Base-by-base conservation (phyloP, 768 basidiomycete species). In the Leucocoprinus birnbaumii region DNA sequence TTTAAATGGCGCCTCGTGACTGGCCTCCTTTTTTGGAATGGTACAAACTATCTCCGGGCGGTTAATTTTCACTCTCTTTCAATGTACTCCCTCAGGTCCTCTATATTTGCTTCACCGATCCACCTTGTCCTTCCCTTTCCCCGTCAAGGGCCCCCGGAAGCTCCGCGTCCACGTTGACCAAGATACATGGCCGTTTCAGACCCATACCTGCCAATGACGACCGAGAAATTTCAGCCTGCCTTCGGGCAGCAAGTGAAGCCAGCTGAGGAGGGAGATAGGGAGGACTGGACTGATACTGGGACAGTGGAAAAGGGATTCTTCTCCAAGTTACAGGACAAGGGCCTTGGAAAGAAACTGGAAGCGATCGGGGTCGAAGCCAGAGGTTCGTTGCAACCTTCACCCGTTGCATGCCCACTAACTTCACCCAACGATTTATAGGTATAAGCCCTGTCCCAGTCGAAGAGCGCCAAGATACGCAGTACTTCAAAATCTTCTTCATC, bases 401-500 rank as follows among this genome's bases (percentile, higher is more conserved):
- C 21, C 27, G 9, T 21, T 41, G 10, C 40, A n/a, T 22, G 24
- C 26, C n/a, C 19, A 8, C 35, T 16, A 21, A 37, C 11, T 18
- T 41, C 6, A 25, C n/a, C 31, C 3, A 31, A 5, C 7, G 10
- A 24, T 25, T 46, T 24, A 34, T 53, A 77, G 85, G 86, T 0
- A 80, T 82, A 34, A 65, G 75, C 22, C 87, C 87, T 10, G 82
- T 86, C 0, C 72, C 79, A 2, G 58, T 71, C 11, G 79, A 82
- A 42, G 74, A 83, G 52, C 78, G 86, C 37, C 81, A 70, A 6
- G 85, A 86, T 59, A 78, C 73, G 8, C 83, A 83, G 48, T 81
- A 80, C 62, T 80, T 72, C 67, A 87, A 88, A 60, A 76, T 87
- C 24, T 89, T 90, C 72, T 89, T 89, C 68, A 75, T 89, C 8